phyloP scores from a whole-genome alignment of 192 early-diverging fungal genomes.

The Coemansia sp. region DNA sequence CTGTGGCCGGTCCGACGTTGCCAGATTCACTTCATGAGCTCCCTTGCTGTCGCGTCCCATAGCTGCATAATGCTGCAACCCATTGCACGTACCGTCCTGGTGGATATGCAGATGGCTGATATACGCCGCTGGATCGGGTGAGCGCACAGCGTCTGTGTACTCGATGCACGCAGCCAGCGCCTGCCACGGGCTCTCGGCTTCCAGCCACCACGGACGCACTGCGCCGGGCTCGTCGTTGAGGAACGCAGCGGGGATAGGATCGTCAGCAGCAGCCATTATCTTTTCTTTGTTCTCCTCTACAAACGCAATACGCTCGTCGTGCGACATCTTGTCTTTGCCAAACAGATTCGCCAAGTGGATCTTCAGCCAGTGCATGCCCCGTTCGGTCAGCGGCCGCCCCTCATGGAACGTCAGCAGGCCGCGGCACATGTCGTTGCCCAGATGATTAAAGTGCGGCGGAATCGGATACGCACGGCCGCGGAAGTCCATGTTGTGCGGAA shows the following conservation, averaged over 20 bases:
- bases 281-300: slow-evolving; percentile 73
- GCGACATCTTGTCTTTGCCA: slow-evolving; percentile 90
- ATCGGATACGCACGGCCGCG: slow-evolving; percentile 97
- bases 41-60: slow-evolving; percentile 88
- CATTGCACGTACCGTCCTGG: slow-evolving; percentile 98
- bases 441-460: slow-evolving; percentile 91
- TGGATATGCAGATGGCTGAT: slow-evolving; percentile 81
- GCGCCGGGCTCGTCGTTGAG: slow-evolving; percentile 47
- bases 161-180: slow-evolving; percentile 89
- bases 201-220: slow-evolving; percentile 79
- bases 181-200: slow-evolving; percentile 91
- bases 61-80: slow-evolving; percentile 97
- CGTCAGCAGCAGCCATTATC: slow-evolving; percentile 79
- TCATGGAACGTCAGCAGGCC: slow-evolving; percentile 85
- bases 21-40: slow-evolving; percentile 85
- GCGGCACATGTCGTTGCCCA: slow-evolving; percentile 94
- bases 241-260: slow-evolving; percentile 62
- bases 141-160: slow-evolving; percentile 68
- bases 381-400: slow-evolving; percentile 73
- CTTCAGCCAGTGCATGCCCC: slow-evolving; percentile 88
- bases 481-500: slow-evolving; percentile 97
- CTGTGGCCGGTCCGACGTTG: slow-evolving; percentile 77
- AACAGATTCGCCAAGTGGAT: slow-evolving; percentile 92
- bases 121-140: slow-evolving; percentile 69
- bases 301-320: slow-evolving; percentile 77